phyloP scores from a whole-genome alignment of 192 early-diverging fungal species.

The Umbelopsis sp. region DNA sequence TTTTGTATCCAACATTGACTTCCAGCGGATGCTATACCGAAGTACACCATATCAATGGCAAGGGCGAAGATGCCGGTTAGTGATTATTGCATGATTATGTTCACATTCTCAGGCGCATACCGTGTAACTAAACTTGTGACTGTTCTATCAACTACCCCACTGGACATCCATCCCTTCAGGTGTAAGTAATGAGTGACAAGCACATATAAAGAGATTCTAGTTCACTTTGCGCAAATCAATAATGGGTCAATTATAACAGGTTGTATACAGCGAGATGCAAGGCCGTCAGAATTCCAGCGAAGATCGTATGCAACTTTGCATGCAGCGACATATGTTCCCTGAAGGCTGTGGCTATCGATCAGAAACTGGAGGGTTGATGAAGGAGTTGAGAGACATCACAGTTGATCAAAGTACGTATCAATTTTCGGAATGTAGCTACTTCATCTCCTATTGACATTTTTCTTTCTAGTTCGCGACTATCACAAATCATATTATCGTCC shows the following conservation, averaged over 20 bases:
- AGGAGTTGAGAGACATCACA: constrained; percentile 51
- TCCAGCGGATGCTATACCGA: constrained; percentile 62
- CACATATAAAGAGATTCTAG: background rate
- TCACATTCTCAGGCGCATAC: background rate
- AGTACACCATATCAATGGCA: constrained; percentile 65
- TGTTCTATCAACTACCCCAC: too few relatives aligned
- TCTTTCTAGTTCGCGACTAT: constrained; percentile 40
- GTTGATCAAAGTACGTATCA: constrained; percentile 58
- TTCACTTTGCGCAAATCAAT: background rate
- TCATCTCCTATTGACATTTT: background rate
- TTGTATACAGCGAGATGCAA: constrained; percentile 71
- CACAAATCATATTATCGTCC: constrained; percentile 63
- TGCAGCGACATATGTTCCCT: constrained; percentile 60
- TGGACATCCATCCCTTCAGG: background rate
- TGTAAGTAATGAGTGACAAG: background rate
- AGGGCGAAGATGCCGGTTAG: constrained; percentile 64
- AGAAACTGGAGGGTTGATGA: constrained; percentile 66
- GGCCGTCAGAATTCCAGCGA: constrained; percentile 53
- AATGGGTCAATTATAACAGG: constrained; percentile 23
- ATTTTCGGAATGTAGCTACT: background rate
- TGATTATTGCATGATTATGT: constrained; percentile 22
- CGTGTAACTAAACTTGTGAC: constrained; percentile 8
- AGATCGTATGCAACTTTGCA: constrained; percentile 46
- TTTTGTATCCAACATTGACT: constrained; percentile 64
- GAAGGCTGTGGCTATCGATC: constrained; percentile 60